Evolutionary conservation across 306 rosid genomes (phyloP), one percentile per base, ranked within the genome.

Genomic region (Prosopis cineraria): DNA sequence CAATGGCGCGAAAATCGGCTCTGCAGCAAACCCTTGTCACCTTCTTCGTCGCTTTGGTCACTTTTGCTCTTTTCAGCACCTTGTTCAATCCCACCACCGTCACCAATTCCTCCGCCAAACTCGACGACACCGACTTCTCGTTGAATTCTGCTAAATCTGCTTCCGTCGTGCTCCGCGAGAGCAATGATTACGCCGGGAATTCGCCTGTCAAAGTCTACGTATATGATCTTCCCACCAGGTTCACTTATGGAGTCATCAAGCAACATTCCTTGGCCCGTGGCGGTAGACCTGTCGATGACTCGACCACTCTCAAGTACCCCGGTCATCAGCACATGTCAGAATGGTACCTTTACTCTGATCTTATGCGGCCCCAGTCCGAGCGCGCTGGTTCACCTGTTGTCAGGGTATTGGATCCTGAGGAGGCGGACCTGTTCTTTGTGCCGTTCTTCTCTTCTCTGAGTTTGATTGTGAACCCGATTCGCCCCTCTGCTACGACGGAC

Each of bases 281-380:
- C 2, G 82, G 82, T 52, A 87, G 72, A 8, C 77, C 80, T 33
- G 67, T 17, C 22, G 72, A 30, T 0, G 84, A 78, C 73, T 33
- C 72, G 29, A 1, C 85, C 2, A 43, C 65, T 30, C 87, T 91
- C 60, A 87, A 82, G 76, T 95, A 93, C 83, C 99, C 99, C 0
- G 99, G 99, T 10, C 99, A 95, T 76, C 98, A 93, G 83, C 96
- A 93, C 83, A 95, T 95, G 99, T 85, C 93, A 10, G 99, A 95
- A 78, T 95, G 99, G 99, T 90, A 90, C 77, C 81, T 95, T 11
- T 95, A 82, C 82, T 16, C 75, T 33, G 96, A 95, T 82, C 88
- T 95, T 3, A 27, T 71, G 20, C 85, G 90, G 55, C 83, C 91
- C 63, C 89, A 86, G 0, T 79, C 84, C 0, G 87, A 81, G 9